phyloP scores from a whole-genome alignment of 345 rosid species.

The Rhodomyrtus tomentosa region DNA sequence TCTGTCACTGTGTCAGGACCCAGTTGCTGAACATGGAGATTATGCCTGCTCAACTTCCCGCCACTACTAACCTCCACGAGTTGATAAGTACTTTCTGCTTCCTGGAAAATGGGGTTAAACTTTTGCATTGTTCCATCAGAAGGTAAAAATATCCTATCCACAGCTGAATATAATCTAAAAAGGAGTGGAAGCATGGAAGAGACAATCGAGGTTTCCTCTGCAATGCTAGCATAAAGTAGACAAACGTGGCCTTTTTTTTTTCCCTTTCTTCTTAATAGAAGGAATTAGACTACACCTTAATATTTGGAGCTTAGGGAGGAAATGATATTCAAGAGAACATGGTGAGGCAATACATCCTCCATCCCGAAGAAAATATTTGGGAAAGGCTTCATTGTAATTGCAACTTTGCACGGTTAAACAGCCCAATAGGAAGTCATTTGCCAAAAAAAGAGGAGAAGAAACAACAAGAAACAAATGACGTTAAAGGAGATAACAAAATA shows the following conservation, averaged over 20 bases:
- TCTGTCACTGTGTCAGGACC: conserved; percentile 87
- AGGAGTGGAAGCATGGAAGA: neutral
- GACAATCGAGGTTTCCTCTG: neutral
- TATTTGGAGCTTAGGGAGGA: neutral
- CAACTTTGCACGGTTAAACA: neutral
- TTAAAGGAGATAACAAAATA: neutral
- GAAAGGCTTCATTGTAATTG: neutral
- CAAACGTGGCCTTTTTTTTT: neutral
- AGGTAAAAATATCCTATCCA: neutral
- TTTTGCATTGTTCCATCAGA: neutral
- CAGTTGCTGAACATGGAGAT: conserved; percentile 75
- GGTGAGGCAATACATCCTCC: neutral
- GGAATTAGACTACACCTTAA: neutral
- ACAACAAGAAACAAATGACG: neutral
- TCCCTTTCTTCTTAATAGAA: neutral
- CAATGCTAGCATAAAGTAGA: neutral
- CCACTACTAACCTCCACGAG: conserved; percentile 91
- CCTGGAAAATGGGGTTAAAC: conserved; percentile 26
- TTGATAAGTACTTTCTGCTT: conserved; percentile 60
- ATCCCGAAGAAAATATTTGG: neutral
- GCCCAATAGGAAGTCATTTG: neutral
- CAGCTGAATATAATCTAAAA: neutral
- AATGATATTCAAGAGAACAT: neutral
- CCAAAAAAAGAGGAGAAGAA: neutral
- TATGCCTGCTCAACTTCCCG: conserved; percentile 87